Percentiles rank a stretch among this genome's conserved stretches.
These are phyloP conservation scores for Mucor racemosus DNA, from an alignment of 371 early-diverging fungal species.

Conservation along the genomic window DNA sequence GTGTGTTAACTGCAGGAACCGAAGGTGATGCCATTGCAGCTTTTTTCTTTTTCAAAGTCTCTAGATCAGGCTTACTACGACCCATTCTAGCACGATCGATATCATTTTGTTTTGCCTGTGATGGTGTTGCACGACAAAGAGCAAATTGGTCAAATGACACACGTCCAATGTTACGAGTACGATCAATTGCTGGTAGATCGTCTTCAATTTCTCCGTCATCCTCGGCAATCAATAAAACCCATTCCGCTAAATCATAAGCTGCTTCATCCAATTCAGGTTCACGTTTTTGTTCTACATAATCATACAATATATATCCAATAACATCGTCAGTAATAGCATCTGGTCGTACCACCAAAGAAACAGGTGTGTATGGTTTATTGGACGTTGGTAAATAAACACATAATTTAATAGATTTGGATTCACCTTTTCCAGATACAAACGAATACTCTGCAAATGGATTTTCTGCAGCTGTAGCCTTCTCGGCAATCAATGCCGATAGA, in stretches of 20 bases:
- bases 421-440: slow-evolving; percentile 67
- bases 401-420: slow-evolving; percentile 61
- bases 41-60: slow-evolving; percentile 32
- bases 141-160: slow-evolving; percentile 93
- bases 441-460: slow-evolving; percentile 81
- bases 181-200: slow-evolving; percentile 93
- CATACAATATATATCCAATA: slow-evolving; percentile 86
- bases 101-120: slow-evolving; percentile 64
- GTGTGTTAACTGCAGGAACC: not conserved
- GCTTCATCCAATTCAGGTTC: slow-evolving; percentile 68
- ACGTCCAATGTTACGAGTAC: slow-evolving; percentile 81
- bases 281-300: slow-evolving; percentile 74
- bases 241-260: slow-evolving; percentile 69
- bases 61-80: slow-evolving; percentile 35
- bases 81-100: slow-evolving; percentile 48
- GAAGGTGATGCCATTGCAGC: slow-evolving; percentile 1
- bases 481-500: slow-evolving; percentile 66
- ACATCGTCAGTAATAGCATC: slow-evolving; percentile 91
- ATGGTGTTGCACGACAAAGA: slow-evolving; percentile 77
- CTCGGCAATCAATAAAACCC: slow-evolving; percentile 92
- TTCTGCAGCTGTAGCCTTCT: slow-evolving; percentile 60
- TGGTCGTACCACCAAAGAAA: slow-evolving; percentile 74
- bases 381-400: slow-evolving; percentile 69
- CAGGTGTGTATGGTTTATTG: slow-evolving; percentile 56
- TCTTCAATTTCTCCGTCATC: slow-evolving; percentile 96